Base-by-base conservation (phyloP, 257 asterid species). In the Scutellaria minor region DNA sequence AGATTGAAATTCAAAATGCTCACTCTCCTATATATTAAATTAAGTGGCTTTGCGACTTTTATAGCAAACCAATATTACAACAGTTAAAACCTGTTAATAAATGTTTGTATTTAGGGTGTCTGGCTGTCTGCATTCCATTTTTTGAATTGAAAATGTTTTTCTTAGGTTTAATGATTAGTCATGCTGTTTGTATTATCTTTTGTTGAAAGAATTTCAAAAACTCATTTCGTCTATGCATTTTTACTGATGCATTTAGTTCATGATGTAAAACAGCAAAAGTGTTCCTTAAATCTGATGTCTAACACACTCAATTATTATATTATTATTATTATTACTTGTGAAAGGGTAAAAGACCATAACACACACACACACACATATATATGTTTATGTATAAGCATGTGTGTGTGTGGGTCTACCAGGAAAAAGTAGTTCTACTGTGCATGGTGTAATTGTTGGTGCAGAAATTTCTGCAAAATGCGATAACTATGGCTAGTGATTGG, bases 1-100 rank as follows among this genome's bases (percentile, higher is more conserved):
- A 71, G 62, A 27, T 3, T 45, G 37, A 48, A n/a, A 24, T 45
- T 71, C 60, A 40, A 40, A 73, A 50, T 50, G 7, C 22, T 40
- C 37, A 62, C 45, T 20, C 8, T 11, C 27, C 41, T 27, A 11
- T 9, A 3, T 56, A 9, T 24, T 56, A 72, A 48, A 39, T 59
- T 24, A 48, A 15, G 48, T 71, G 51, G 8, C 20, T 31, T 46
- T 6, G 39, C 47, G 53, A 61, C 56, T n/a, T 56, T 1, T 41
- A 20, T 46, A 3, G 75, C 61, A 46, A 58, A n/a, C 68, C 27
- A 58, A 15, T 37, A 46, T 40, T 10, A 67, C 46, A 35, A 35
- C 18, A 35, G 65, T 31, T 2, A 57, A 57, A 57, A 41, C 42
- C n/a, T 14, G 12, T 55, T 55, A 20, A 35, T 35, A 35, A 5